phyloP scores from a whole-genome alignment of 2,329 filamentous ascomycete species.

The Monosporascus sp. region DNA sequence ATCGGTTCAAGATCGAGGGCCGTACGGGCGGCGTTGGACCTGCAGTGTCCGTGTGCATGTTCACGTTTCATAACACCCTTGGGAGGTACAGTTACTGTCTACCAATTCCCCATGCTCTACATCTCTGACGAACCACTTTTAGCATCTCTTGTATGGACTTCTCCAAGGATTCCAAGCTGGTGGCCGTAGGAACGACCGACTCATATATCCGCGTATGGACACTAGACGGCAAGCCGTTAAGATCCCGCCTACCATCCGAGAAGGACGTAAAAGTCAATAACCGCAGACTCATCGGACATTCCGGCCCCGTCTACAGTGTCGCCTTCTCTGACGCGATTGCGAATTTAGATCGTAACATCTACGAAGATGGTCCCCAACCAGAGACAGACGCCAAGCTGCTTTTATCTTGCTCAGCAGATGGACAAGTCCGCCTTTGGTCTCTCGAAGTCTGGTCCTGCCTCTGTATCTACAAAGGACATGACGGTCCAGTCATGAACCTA shows the following conservation, averaged over 20 bases:
- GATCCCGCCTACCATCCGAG: conserved; percentile 56
- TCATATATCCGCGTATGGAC: conserved; percentile 96
- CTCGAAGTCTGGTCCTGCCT: conserved; percentile 88
- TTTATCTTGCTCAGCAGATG: conserved; percentile 82
- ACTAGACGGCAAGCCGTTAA: conserved; percentile 76
- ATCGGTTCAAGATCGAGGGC: conserved; percentile 82
- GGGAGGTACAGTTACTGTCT: conserved; percentile 59
- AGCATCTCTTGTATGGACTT: conserved; percentile 94
- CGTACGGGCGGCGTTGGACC: conserved; percentile 79
- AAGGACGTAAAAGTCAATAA: conserved; percentile 56
- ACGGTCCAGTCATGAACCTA: conserved; percentile 82
- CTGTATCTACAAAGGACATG: conserved; percentile 90
- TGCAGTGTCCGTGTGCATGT: conserved; percentile 88
- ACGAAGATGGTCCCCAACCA: conserved; percentile 40
- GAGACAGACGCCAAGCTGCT: conserved; percentile 66
- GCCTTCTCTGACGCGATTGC: conserved; percentile 76
- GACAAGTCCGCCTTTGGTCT: conserved; percentile 87
- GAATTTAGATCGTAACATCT: conserved; percentile 42
- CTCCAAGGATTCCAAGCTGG: conserved; percentile 81
- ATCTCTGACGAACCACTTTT: conserved; percentile 2
- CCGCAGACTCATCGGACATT: conserved; percentile 80
- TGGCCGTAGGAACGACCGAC: conserved; percentile 84
- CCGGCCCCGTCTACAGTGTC: conserved; percentile 81
- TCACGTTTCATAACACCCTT: conserved; percentile 95
- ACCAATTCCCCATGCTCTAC: background rate